Conservation (phyloP, 2,329 filamentous ascomycete genomes). For the Didymella pomorum region DNA sequence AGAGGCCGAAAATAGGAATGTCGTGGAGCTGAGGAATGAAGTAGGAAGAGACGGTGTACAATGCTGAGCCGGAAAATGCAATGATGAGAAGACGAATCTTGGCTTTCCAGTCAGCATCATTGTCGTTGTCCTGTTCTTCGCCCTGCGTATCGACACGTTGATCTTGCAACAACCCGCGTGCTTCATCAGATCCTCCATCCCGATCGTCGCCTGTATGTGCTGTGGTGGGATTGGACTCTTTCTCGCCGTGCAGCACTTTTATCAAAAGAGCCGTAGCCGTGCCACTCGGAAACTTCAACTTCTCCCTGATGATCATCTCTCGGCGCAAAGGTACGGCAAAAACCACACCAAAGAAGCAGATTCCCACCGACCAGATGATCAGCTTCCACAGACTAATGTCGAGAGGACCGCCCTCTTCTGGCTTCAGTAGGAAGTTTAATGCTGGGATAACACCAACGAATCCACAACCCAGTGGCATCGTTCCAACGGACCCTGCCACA, state of each 20-base stretch:
- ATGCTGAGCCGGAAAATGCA: slow-evolving; percentile 67
- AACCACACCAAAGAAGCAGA: slow-evolving; percentile 96
- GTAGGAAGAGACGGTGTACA: slow-evolving; percentile 80
- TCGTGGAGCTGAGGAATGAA: slow-evolving; percentile 86
- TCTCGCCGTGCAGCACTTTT: slow-evolving; percentile 78
- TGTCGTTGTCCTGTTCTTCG: slow-evolving; percentile 39
- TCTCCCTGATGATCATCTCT: slow-evolving; percentile 92
- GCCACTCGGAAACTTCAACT: slow-evolving; percentile 91
- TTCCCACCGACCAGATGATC: slow-evolving; percentile 87
- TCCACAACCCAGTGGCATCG: slow-evolving; percentile 94
- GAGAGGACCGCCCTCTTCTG: slow-evolving; percentile 80
- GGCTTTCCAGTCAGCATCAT: slow-evolving; percentile 64
- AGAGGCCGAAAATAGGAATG: slow-evolving; percentile 82
- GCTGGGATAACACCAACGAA: slow-evolving; percentile 96
- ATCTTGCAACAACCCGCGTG: slow-evolving; percentile 46
- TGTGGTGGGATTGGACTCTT: slow-evolving; percentile 29
- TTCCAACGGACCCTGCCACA: slow-evolving; percentile 92
- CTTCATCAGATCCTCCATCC: slow-evolving; percentile 41
- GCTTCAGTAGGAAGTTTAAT: slow-evolving; percentile 81
- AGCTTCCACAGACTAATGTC: slow-evolving; percentile 76
- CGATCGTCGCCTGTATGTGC: slow-evolving; percentile 10
- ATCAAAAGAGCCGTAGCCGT: slow-evolving; percentile 96
- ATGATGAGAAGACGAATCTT: slow-evolving; percentile 67
- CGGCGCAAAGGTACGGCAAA: slow-evolving; percentile 91
- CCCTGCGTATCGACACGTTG: slow-evolving; percentile 28